Percentiles rank a stretch among this genome's conserved stretches.
These are phyloP conservation scores for Phylloporus sp. DNA, from an alignment of 1,284 basidiomycete species.

Conservation along the genomic window DNA sequence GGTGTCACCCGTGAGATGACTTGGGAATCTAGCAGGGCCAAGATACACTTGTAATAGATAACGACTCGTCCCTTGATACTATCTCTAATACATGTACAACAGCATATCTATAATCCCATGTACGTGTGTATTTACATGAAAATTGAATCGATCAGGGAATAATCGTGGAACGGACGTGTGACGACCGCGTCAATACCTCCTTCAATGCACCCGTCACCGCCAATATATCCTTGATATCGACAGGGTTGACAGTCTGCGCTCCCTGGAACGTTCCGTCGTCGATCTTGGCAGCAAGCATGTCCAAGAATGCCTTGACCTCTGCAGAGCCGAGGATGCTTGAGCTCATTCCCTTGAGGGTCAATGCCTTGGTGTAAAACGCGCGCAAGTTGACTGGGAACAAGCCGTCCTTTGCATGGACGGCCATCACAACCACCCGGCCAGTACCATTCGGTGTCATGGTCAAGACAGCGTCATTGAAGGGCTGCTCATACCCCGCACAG, in stretches of 20 bases:
- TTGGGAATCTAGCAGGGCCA: not conserved
- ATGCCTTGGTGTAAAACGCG: conserved; percentile 41
- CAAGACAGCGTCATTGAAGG: conserved; percentile 43
- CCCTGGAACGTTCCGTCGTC: conserved; percentile 38
- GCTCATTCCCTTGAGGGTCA: conserved; percentile 43
- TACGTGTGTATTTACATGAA: not conserved
- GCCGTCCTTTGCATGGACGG: conserved; percentile 44
- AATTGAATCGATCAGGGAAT: conserved; percentile 25
- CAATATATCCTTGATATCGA: conserved; percentile 30
- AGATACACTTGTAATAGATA: not conserved
- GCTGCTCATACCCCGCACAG: conserved; percentile 43
- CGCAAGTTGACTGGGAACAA: conserved; percentile 40
- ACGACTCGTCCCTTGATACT: not conserved
- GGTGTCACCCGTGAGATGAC: not conserved
- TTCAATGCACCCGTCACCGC: conserved; percentile 32
- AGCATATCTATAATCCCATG: not conserved
- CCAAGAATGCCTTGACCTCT: conserved; percentile 41
- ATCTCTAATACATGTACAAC: not conserved
- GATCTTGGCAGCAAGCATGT: conserved; percentile 39
- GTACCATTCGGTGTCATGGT: conserved; percentile 44
- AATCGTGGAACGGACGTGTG: conserved; percentile 40
- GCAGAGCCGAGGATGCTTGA: conserved; percentile 34
- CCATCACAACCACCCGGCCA: conserved; percentile 45
- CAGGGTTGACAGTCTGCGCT: conserved; percentile 33
- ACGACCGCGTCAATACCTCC: conserved; percentile 36